phyloP scores from a whole-genome alignment of 2,329 filamentous ascomycete genomes.

The Trichoderma koningiopsis region DNA sequence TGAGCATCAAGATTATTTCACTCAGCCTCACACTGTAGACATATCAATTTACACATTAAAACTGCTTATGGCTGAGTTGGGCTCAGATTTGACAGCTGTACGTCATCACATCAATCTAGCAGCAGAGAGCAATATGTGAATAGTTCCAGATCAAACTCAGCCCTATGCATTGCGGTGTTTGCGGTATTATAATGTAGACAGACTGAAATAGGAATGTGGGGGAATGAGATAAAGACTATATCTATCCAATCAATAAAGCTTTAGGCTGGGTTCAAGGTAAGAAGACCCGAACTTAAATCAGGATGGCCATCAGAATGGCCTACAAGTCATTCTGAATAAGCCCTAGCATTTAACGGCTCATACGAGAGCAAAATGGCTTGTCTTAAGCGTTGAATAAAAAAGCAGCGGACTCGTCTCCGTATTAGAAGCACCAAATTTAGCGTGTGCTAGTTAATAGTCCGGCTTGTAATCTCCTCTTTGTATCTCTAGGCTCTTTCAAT shows the following conservation, averaged over 20 bases:
- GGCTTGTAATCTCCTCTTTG: too few relatives aligned
- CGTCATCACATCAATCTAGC: background rate
- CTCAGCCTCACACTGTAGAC: background rate
- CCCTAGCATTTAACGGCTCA: background rate
- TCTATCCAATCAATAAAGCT: background rate
- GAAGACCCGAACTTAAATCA: too few relatives aligned
- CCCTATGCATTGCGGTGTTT: background rate
- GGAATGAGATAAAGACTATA: background rate
- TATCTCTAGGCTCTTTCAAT: too few relatives aligned
- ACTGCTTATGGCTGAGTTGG: background rate
- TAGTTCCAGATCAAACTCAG: background rate
- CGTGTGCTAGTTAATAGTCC: too few relatives aligned
- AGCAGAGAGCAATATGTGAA: background rate
- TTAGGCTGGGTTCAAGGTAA: background rate
- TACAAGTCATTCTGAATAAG: background rate
- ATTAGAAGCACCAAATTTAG: too few relatives aligned
- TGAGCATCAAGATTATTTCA: too few relatives aligned
- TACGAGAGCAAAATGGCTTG: background rate
- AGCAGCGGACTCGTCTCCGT: too few relatives aligned
- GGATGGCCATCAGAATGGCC: too few relatives aligned
- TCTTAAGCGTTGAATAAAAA: background rate
- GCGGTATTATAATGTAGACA: background rate
- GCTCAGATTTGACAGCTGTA: background rate
- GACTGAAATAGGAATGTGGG: background rate
- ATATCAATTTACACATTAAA: background rate